A percentile compares a stretch with the other conserved stretches of the same genome.
phyloP scores from a whole-genome alignment of 2,329 filamentous ascomycete species.

The Trichoderma cornu-damae region DNA sequence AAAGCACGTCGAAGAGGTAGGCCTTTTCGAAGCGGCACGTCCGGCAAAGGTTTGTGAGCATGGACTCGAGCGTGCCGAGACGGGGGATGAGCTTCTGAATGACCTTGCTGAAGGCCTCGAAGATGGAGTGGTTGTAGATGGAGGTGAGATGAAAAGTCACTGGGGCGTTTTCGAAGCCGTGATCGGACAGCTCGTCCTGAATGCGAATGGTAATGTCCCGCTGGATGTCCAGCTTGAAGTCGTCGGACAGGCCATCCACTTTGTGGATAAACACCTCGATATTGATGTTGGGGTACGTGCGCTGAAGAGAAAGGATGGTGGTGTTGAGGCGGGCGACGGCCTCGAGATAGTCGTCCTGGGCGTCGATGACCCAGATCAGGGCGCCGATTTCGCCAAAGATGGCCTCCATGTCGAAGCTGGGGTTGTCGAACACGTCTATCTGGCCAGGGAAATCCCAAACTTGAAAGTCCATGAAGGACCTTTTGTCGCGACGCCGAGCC shows the following conservation, averaged over 20 bases:
- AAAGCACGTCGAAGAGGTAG: constrained; percentile 94
- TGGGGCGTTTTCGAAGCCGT: constrained; percentile 86
- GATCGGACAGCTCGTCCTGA: constrained; percentile 89
- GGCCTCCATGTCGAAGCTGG: constrained; percentile 82
- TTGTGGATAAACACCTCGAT: constrained; percentile 99
- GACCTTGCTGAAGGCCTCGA: constrained; percentile 96
- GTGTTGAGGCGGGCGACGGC: constrained; percentile 80
- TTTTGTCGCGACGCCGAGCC: constrained; percentile 33
- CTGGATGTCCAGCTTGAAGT: constrained; percentile 94
- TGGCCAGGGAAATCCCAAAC: constrained; percentile 97
- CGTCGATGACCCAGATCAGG: constrained; percentile 97
- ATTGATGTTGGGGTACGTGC: constrained; percentile 87
- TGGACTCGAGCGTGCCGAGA: constrained; percentile 82
- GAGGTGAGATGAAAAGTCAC: constrained; percentile 94
- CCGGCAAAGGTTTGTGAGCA: constrained; percentile 89
- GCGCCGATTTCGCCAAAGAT: constrained; percentile 94
- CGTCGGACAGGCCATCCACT: constrained; percentile 93
- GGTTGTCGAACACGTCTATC: constrained; percentile 81
- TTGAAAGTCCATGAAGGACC: constrained; percentile 98
- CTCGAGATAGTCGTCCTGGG: constrained; percentile 95
- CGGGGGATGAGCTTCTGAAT: constrained; percentile 97
- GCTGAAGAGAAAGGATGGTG: constrained; percentile 84
- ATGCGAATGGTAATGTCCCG: constrained; percentile 95
- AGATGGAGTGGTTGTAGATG: constrained; percentile 98
- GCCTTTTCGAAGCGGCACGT: constrained; percentile 96